phyloP scores from a whole-genome alignment of 1,139 yeast species.

The Lodderomyces theae region DNA sequence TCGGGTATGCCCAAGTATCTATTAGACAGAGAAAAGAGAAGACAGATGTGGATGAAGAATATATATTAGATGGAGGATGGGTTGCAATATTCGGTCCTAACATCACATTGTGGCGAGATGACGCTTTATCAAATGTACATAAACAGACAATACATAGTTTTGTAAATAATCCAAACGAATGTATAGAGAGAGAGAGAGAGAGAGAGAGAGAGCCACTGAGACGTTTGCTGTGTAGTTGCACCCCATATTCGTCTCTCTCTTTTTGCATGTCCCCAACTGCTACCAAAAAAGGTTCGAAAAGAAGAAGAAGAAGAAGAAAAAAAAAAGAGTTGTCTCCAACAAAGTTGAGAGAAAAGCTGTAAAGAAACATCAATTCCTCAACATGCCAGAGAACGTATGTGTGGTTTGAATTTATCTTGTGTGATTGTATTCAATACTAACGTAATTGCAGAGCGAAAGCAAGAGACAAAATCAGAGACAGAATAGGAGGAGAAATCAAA shows the following conservation, averaged over 20 bases:
- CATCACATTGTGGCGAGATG: not conserved
- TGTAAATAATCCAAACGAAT: not conserved
- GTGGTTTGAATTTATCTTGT: not conserved
- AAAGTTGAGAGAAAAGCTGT: not conserved
- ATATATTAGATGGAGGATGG: constrained; percentile 28
- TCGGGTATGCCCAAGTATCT: constrained; percentile 6
- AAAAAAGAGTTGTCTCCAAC: not conserved
- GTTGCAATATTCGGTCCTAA: constrained; percentile 3
- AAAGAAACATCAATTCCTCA: not conserved
- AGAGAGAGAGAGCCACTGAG: no score
- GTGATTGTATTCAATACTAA: not conserved
- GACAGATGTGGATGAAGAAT: constrained; percentile 61
- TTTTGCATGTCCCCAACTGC: not conserved
- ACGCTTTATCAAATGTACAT: not conserved
- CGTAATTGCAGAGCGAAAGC: constrained; percentile 4
- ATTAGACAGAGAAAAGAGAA: constrained; percentile 54
- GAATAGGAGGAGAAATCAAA: constrained; percentile 12
- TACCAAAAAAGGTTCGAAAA: not conserved
- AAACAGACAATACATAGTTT: not conserved
- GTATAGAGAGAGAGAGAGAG: not conserved
- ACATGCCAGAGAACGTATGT: constrained; percentile 1
- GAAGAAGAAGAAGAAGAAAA: not conserved
- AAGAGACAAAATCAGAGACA: constrained; percentile 7
- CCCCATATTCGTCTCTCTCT: not conserved
- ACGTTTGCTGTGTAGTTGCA: no score